Percentiles rank a stretch among this genome's conserved stretches.
Conservation (phyloP, 352 stramenopile species). For the Phytophthora lateralis region DNA sequence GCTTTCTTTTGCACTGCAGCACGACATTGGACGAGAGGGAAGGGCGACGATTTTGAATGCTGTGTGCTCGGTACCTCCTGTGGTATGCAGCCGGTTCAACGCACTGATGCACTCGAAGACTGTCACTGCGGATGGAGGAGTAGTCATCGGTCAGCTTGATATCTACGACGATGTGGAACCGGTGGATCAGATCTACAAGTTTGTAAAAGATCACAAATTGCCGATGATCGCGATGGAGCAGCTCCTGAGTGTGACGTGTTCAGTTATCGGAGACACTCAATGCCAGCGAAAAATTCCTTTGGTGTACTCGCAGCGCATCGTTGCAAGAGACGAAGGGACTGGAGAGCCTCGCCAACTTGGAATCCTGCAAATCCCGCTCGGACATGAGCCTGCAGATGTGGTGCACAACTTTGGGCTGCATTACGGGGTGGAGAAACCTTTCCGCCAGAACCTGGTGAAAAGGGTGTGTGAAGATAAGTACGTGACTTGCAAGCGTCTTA, state of each 20-base stretch:
- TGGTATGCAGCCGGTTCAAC: conserved; percentile 48
- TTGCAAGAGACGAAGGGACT: conserved; percentile 13
- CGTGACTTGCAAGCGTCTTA: conserved; percentile 52
- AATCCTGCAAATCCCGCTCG: conserved; percentile 50
- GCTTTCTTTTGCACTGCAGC: conserved; percentile 40
- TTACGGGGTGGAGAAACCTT: conserved; percentile 41
- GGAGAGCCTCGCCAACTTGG: conserved; percentile 42
- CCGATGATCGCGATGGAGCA: conserved; percentile 41
- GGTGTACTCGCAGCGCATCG: conserved; percentile 60
- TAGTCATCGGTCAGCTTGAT: conserved; percentile 51
- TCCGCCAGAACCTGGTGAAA: conserved; percentile 47
- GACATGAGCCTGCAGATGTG: conserved; percentile 59
- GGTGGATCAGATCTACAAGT: conserved; percentile 75
- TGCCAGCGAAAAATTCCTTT: conserved; percentile 52
- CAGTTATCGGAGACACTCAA: conserved; percentile 19
- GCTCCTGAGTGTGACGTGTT: conserved; percentile 49
- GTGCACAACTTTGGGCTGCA: conserved; percentile 52
- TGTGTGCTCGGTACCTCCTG: conserved; percentile 40
- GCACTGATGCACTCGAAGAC: conserved; percentile 53
- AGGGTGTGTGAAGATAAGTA: conserved; percentile 63
- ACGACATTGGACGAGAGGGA: conserved; percentile 35
- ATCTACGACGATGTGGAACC: conserved; percentile 75
- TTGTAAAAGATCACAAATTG: conserved; percentile 55
- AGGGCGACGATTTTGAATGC: conserved; percentile 45
- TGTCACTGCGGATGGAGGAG: conserved; percentile 35